Evolutionary conservation across 2,329 filamentous ascomycete species (phyloP).

Genomic region (Neofusicoccum laricinum): DNA sequence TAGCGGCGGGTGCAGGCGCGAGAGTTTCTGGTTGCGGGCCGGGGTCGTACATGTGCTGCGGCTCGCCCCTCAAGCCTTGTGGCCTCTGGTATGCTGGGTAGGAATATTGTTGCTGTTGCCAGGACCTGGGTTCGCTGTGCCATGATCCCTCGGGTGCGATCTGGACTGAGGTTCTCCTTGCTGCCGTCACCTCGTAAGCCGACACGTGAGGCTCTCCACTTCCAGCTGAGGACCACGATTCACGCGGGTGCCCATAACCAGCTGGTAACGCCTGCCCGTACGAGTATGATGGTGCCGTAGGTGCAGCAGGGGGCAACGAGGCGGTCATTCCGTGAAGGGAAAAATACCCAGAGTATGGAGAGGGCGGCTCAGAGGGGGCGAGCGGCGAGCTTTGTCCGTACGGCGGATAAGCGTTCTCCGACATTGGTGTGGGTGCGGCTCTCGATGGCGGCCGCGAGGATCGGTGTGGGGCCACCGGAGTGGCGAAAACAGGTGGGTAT

Average conservation of each 20-base stretch:
- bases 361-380: neutral
- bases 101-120: neutral
- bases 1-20: neutral
- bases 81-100: neutral
- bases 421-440: neutral
- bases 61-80: neutral
- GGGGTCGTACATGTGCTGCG: neutral
- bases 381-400: constrained; percentile 6
- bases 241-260: neutral
- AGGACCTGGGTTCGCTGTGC: neutral
- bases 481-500: neutral
- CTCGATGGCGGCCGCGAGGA: neutral
- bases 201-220: neutral
- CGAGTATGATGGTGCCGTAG: neutral
- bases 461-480: neutral
- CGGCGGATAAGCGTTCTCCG: constrained; percentile 3
- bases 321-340: neutral
- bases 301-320: neutral
- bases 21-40: neutral
- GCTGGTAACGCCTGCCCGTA: neutral
- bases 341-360: constrained; percentile 13
- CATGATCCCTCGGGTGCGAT: neutral
- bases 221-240: constrained; percentile 4
- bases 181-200: neutral
- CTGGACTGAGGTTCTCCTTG: neutral